Conservation (phyloP, 2,329 filamentous ascomycete species). For the Botrytis medusae region DNA sequence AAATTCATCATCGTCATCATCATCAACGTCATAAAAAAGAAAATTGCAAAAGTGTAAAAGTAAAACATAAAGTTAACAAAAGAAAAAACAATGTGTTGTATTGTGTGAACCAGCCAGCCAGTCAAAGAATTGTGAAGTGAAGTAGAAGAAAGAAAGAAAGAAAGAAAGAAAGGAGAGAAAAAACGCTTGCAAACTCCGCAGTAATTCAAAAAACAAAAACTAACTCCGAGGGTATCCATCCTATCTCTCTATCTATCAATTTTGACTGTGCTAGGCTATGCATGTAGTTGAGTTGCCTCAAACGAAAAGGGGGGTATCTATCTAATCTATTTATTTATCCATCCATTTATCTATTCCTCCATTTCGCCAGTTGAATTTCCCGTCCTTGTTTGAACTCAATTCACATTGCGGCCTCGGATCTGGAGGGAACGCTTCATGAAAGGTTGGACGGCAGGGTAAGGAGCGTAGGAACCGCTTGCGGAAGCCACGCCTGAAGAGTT, state of each 20-base stretch:
- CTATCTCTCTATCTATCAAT: slow-evolving; percentile 3
- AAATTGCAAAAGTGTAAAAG: neutral
- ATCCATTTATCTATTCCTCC: neutral
- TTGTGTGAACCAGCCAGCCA: neutral
- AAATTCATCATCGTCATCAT: neutral
- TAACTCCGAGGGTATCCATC: slow-evolving; percentile 7
- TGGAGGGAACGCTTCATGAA: slow-evolving; percentile 11
- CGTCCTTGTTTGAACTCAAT: neutral
- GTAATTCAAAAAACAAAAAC: neutral
- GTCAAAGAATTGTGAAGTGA: neutral
- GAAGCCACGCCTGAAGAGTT: neutral
- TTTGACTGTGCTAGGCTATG: neutral
- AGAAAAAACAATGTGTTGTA: neutral
- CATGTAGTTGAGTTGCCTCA: slow-evolving; percentile 4
- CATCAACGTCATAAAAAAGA: neutral
- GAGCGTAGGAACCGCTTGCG: neutral
- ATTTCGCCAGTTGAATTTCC: neutral
- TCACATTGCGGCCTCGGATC: slow-evolving; percentile 9
- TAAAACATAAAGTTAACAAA: neutral
- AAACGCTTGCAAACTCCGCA: neutral
- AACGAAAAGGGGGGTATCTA: neutral
- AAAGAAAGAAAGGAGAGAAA: neutral
- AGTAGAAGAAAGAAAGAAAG: neutral
- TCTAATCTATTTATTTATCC: neutral
- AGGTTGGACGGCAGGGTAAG: slow-evolving; percentile 1